Percentiles rank a stretch among this genome's conserved stretches.
These are phyloP conservation scores for Geotrichum restrictum DNA, from an alignment of 1,139 yeast species.

Conservation along the genomic window DNA sequence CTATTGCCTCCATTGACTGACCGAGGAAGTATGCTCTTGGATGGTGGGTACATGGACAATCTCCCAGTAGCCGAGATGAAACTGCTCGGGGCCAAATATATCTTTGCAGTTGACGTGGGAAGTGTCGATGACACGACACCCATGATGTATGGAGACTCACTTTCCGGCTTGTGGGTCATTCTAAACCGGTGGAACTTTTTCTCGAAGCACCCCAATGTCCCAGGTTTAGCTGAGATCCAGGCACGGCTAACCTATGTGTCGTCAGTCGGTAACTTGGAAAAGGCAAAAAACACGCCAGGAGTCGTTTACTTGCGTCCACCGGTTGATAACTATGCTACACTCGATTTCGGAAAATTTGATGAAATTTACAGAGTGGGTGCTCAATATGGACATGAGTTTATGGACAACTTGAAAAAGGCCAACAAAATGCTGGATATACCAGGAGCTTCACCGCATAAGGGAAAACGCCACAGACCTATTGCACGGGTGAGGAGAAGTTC, in stretches of 20 bases:
- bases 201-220: slow-evolving; percentile 81
- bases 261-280: slow-evolving; percentile 86
- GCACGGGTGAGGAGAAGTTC: slow-evolving; percentile 1
- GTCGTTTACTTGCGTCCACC: slow-evolving; percentile 95
- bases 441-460: slow-evolving; percentile 42
- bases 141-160: slow-evolving; percentile 86
- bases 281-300: slow-evolving; percentile 79
- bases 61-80: slow-evolving; percentile 87
- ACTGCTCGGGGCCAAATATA: slow-evolving; percentile 76
- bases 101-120: slow-evolving; percentile 95
- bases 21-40: slow-evolving; percentile 86
- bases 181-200: slow-evolving; percentile 89
- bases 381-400: slow-evolving; percentile 62
- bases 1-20: slow-evolving; percentile 77
- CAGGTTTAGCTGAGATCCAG: slow-evolving; percentile 93
- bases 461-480: slow-evolving; percentile 24
- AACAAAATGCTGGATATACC: slow-evolving; percentile 63
- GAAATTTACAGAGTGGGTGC: slow-evolving; percentile 82
- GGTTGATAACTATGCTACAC: slow-evolving; percentile 82
- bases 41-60: slow-evolving; percentile 95
- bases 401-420: slow-evolving; percentile 52
- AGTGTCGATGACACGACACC: slow-evolving; percentile 90
- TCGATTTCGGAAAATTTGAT: slow-evolving; percentile 88
- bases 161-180: slow-evolving; percentile 89
- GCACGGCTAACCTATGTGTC: slow-evolving; percentile 91